phyloP scores from a whole-genome alignment of 73 alveolate genomes.

The Tetrahymena malaccensis region DNA sequence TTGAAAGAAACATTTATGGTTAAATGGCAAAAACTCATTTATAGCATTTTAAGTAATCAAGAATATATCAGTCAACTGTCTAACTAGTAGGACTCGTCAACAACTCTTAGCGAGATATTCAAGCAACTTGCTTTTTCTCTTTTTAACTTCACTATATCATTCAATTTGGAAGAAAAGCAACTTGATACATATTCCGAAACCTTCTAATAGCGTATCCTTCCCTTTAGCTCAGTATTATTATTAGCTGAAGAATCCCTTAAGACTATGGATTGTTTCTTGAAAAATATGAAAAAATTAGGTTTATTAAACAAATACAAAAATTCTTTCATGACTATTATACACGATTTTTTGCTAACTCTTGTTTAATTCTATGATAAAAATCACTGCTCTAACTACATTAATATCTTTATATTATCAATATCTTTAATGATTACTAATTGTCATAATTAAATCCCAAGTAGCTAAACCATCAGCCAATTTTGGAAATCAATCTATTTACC shows the following conservation, averaged over 20 bases:
- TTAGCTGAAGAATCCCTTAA: neutral
- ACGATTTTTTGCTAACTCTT: neutral
- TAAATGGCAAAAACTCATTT: neutral
- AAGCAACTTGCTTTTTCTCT: neutral
- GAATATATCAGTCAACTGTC: neutral
- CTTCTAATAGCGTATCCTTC: neutral
- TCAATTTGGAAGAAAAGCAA: neutral
- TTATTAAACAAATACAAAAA: neutral
- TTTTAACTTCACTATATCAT: neutral
- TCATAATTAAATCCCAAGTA: neutral
- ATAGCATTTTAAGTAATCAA: neutral
- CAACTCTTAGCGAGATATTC: neutral
- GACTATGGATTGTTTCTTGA: neutral
- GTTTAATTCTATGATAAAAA: neutral
- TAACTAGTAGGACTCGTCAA: neutral
- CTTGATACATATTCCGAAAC: neutral
- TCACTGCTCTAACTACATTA: neutral
- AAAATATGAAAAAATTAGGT: neutral
- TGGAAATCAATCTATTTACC: neutral
- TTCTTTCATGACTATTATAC: neutral
- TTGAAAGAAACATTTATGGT: neutral
- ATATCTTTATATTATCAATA: neutral
- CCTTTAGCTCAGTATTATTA: neutral
- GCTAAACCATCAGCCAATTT: neutral
- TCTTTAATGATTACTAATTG: neutral